Percentiles rank a stretch among this genome's conserved stretches.
Evolutionary conservation across 345 rosid genomes (phyloP).

Genomic region (Conringia planisiliqua): DNA sequence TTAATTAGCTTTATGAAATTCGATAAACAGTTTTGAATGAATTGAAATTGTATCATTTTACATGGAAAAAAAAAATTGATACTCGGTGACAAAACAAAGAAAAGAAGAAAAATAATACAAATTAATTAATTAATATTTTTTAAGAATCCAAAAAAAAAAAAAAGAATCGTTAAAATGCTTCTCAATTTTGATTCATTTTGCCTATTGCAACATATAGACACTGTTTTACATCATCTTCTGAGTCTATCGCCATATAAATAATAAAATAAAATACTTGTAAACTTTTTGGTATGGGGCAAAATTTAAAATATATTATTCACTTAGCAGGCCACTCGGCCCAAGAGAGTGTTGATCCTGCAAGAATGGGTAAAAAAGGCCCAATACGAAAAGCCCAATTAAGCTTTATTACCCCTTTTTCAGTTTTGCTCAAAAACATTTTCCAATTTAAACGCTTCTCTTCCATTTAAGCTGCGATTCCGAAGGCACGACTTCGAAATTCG

Average conservation of each 20-base stretch:
- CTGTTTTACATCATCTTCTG: background rate
- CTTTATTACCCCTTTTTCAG: background rate
- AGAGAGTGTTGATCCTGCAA: too few relatives aligned
- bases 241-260: background rate
- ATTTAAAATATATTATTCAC: too few relatives aligned
- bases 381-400: background rate
- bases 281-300: too few relatives aligned
- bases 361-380: constrained; percentile 10
- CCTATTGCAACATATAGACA: background rate
- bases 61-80: background rate
- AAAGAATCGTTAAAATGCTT: too few relatives aligned
- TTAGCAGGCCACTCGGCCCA: too few relatives aligned
- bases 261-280: background rate
- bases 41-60: background rate
- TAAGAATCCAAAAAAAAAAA: background rate
- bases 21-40: background rate
- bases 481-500: constrained; percentile 13
- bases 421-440: background rate
- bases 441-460: constrained; percentile 6
- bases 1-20: background rate
- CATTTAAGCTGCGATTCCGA: background rate
- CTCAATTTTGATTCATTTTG: too few relatives aligned
- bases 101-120: background rate
- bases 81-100: background rate
- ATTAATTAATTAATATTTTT: background rate